phyloP scores from a whole-genome alignment of 2,329 filamentous ascomycete genomes.

The Aspergillus novoparasiticus region DNA sequence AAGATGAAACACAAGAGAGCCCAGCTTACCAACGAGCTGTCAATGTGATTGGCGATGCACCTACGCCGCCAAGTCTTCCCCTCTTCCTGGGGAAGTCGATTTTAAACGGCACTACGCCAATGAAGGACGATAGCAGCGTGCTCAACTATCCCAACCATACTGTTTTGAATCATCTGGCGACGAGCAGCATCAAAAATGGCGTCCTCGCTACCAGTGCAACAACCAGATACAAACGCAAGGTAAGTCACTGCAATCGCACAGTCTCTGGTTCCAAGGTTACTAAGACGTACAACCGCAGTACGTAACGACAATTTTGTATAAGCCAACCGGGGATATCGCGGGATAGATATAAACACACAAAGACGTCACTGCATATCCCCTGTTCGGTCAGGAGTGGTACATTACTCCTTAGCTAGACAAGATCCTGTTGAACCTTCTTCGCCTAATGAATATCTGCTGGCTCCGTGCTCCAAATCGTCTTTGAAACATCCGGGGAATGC shows the following conservation, averaged over 20 bases:
- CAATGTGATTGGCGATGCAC: constrained; percentile 74
- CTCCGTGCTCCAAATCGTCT: not conserved
- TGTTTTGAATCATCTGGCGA: constrained; percentile 92
- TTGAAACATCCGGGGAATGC: not conserved
- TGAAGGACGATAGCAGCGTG: constrained; percentile 98
- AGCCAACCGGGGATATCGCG: constrained; percentile 65
- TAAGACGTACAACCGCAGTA: constrained; percentile 62
- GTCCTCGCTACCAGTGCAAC: constrained; percentile 94
- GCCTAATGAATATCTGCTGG: not conserved
- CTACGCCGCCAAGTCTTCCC: constrained; percentile 80
- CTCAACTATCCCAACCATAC: constrained; percentile 97
- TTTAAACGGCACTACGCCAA: constrained; percentile 82
- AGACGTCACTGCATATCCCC: not conserved
- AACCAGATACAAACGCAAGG: constrained; percentile 93
- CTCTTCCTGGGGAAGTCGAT: constrained; percentile 94
- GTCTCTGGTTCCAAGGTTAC: not conserved
- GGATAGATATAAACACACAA: constrained; percentile 26
- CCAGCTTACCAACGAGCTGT: constrained; percentile 73
- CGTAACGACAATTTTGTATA: constrained; percentile 96
- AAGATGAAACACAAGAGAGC: constrained; percentile 79
- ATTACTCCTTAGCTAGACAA: not conserved
- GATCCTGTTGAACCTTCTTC: not conserved
- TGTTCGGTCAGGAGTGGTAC: not conserved
- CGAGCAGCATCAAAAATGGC: constrained; percentile 96
- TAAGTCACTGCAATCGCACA: constrained; percentile 23